Evolutionary conservation across 345 rosid species (phyloP).

Genomic region (Eucalyptus brandiana): DNA sequence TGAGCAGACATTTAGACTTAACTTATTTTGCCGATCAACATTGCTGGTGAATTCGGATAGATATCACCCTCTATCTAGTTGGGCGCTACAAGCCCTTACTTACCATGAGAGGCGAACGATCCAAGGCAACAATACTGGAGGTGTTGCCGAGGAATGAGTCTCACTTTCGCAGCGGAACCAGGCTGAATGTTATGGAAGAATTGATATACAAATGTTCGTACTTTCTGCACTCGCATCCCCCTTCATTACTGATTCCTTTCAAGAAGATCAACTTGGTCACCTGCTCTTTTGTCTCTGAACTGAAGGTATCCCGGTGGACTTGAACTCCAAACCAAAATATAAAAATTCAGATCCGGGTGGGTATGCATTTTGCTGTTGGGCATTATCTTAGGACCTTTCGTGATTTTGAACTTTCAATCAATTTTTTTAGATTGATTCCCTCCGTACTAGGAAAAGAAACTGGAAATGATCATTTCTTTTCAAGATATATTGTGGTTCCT

Average conservation of each 20-base stretch:
- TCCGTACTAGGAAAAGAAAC: too few species aligned
- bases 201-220: neutral
- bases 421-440: too few species aligned
- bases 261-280: neutral
- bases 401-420: too few species aligned
- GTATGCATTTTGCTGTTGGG: too few species aligned
- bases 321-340: too few species aligned
- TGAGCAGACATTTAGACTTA: too few species aligned
- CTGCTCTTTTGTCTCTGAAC: neutral
- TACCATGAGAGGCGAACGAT: neutral
- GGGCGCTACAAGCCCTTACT: accelerated
- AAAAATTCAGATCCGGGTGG: too few species aligned
- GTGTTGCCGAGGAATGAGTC: accelerated
- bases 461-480: too few species aligned
- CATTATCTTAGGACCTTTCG: accelerated
- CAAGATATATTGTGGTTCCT: too few species aligned
- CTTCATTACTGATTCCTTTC: neutral
- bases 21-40: accelerated
- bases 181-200: neutral
- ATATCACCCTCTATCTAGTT: neutral
- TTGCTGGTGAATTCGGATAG: neutral
- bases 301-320: neutral
- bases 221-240: neutral
- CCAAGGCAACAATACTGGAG: accelerated
- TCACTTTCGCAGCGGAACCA: neutral